Evolutionary conservation across 2,329 filamentous ascomycete species (phyloP).

Genomic region (Arthrocladium fulminans): DNA sequence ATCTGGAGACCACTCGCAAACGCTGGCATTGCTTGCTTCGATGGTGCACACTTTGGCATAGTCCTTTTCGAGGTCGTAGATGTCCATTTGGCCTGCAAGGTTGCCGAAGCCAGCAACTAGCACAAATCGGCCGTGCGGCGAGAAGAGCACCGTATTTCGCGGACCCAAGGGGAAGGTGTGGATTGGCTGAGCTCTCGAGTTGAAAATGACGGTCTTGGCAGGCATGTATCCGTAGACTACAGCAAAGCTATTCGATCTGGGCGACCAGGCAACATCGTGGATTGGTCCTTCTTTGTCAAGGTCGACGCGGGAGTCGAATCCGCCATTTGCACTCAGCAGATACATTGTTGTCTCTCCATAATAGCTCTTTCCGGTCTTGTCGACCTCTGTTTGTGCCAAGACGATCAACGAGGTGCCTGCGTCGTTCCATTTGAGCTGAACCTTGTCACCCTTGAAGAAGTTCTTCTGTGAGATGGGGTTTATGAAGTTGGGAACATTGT

Average conservation of each 20-base stretch:
- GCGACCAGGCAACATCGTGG: conserved; percentile 96
- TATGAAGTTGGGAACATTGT: conserved; percentile 79
- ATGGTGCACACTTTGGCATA: conserved; percentile 88
- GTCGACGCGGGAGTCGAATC: conserved; percentile 83
- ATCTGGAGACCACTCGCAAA: conserved; percentile 96
- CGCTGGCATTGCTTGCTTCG: conserved; percentile 87
- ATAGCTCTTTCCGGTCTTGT: conserved; percentile 98
- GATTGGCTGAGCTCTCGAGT: conserved; percentile 69
- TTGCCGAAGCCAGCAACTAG: conserved; percentile 96
- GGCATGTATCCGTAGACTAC: conserved; percentile 98
- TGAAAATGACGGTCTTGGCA: conserved; percentile 98
- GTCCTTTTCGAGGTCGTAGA: conserved; percentile 93
- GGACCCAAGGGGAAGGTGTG: conserved; percentile 81
- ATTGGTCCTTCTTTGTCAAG: conserved; percentile 97
- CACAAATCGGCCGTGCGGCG: conserved; percentile 84
- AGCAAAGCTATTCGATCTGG: conserved; percentile 94
- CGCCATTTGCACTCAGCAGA: conserved; percentile 80
- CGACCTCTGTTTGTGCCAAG: conserved; percentile 92
- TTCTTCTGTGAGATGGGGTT: conserved; percentile 88
- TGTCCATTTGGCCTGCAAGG: conserved; percentile 91
- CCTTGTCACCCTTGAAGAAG: conserved; percentile 98
- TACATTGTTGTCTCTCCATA: conserved; percentile 98
- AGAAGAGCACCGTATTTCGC: conserved; percentile 92
- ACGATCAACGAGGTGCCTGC: conserved; percentile 86
- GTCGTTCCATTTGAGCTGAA: conserved; percentile 96